Conservation (phyloP, 2,329 filamentous ascomycete species). For the Pezizomycotina sp. region DNA sequence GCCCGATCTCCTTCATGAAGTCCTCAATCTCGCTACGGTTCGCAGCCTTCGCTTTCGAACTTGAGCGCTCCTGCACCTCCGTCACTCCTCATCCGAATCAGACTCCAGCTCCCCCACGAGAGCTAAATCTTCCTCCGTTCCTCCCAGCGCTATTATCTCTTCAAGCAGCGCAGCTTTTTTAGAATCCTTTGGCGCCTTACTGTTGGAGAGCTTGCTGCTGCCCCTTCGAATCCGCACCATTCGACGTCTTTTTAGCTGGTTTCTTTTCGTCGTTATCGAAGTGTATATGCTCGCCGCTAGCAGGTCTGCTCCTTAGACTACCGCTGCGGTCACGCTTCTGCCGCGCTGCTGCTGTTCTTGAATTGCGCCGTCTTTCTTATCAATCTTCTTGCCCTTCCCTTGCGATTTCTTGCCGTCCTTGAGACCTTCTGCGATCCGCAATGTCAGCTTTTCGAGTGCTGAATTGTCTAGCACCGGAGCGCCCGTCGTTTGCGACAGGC, state of each 20-base stretch:
- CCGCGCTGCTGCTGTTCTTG: background rate
- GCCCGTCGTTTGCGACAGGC: too few relatives aligned
- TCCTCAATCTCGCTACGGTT: conserved; percentile 38
- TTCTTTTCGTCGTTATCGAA: conserved; percentile 21
- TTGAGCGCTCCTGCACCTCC: conserved; percentile 27
- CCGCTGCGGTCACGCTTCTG: background rate
- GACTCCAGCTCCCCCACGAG: conserved; percentile 42
- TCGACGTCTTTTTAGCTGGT: conserved; percentile 15
- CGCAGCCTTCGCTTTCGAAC: conserved; percentile 30
- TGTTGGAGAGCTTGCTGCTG: background rate
- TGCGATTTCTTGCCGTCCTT: conserved; percentile 34
- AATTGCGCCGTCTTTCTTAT: too few relatives aligned
- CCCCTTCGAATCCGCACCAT: conserved; percentile 5
- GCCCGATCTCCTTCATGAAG: conserved; percentile 29
- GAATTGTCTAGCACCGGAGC: conserved; percentile 36
- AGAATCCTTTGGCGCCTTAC: conserved; percentile 14
- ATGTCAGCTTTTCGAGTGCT: conserved; percentile 39
- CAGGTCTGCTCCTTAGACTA: background rate
- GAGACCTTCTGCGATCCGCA: conserved; percentile 41
- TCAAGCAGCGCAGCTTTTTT: conserved; percentile 36
- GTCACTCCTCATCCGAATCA: conserved; percentile 33
- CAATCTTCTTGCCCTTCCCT: too few relatives aligned
- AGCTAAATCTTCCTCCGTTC: conserved; percentile 47
- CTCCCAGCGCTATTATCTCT: conserved; percentile 49
- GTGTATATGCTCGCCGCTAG: too few relatives aligned